Percentiles rank a stretch among this genome's conserved stretches.
These are phyloP conservation scores for Calonectria ilicicola DNA, from an alignment of 2,329 filamentous ascomycete species.

Conservation along the genomic window DNA sequence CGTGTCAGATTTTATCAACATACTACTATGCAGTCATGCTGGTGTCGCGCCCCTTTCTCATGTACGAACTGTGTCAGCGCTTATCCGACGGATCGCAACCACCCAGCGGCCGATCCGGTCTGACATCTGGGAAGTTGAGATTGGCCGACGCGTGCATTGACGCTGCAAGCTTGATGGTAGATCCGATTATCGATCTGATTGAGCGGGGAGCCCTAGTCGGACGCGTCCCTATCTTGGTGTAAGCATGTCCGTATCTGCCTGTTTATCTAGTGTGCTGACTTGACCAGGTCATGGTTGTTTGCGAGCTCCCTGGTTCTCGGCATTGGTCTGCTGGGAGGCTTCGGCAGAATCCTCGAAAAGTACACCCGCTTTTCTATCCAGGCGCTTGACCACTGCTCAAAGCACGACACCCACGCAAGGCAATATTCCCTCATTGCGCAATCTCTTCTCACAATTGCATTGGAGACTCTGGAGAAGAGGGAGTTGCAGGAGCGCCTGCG, in stretches of 20 bases:
- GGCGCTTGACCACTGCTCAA: conserved; percentile 62
- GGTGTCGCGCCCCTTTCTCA: conserved; percentile 66
- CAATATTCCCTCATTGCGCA: conserved; percentile 67
- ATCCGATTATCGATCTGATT: conserved; percentile 59
- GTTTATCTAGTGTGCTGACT: background rate
- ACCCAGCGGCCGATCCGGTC: conserved; percentile 27
- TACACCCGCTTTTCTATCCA: conserved; percentile 60
- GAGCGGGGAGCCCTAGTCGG: conserved; percentile 56
- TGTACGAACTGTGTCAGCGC: conserved; percentile 64
- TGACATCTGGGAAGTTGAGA: conserved; percentile 59
- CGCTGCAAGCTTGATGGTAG: conserved; percentile 65
- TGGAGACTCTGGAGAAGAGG: conserved; percentile 60
- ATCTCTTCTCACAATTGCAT: conserved; percentile 59
- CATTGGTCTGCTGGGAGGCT: conserved; percentile 62
- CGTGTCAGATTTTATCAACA: conserved; percentile 63
- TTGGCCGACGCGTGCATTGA: conserved; percentile 68
- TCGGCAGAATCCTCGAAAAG: conserved; percentile 64
- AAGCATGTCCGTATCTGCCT: conserved; percentile 39
- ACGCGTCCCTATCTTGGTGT: conserved; percentile 63
- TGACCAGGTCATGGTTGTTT: conserved; percentile 64
- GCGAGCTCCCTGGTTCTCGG: conserved; percentile 65
- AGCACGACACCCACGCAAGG: conserved; percentile 61
- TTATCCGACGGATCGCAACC: conserved; percentile 50
- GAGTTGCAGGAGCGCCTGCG: conserved; percentile 60
- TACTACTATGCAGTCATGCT: conserved; percentile 71